phyloP scores from a whole-genome alignment of 1,284 basidiomycete genomes.

The Apiotrichum brassicae region DNA sequence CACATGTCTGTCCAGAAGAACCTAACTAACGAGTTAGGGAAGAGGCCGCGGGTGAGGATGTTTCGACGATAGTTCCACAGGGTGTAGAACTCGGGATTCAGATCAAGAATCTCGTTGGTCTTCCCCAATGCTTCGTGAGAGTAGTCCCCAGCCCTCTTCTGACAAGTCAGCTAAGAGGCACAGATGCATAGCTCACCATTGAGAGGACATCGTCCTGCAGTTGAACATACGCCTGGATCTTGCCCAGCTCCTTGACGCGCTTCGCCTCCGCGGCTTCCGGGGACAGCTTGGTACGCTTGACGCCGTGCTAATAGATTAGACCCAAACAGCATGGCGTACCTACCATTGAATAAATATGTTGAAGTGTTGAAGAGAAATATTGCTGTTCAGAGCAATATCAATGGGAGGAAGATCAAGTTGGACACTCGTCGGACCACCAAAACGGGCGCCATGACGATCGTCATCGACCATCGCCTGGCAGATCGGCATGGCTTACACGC shows the following conservation, averaged over 20 bases:
- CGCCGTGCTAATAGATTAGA: constrained; percentile 56
- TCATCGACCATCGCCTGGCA: too few species aligned
- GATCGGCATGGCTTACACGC: too few species aligned
- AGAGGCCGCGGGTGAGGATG: constrained; percentile 67
- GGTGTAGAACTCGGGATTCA: constrained; percentile 87
- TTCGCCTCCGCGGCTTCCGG: constrained; percentile 60
- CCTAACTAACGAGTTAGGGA: constrained; percentile 57
- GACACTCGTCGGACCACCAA: too few species aligned
- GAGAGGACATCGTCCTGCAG: constrained; percentile 60
- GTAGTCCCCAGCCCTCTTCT: constrained; percentile 66
- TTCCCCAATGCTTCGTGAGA: constrained; percentile 62
- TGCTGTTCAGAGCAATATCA: too few species aligned
- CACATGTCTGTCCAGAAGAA: too few species aligned
- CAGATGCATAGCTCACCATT: constrained; percentile 59
- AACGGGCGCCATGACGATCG: too few species aligned
- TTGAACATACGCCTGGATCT: constrained; percentile 67
- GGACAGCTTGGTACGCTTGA: constrained; percentile 63
- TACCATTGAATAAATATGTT: too few species aligned
- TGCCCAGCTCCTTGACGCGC: constrained; percentile 62
- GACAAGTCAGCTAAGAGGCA: too few species aligned
- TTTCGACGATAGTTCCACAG: constrained; percentile 84
- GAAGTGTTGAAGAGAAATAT: too few species aligned
- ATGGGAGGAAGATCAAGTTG: too few species aligned
- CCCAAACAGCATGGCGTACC: too few species aligned
- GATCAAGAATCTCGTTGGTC: constrained; percentile 67